Percentiles rank a stretch among this genome's conserved stretches.
phyloP scores from a whole-genome alignment of 176 grass and related monocot genomes.

The Dendrocalamus sinicus region DNA sequence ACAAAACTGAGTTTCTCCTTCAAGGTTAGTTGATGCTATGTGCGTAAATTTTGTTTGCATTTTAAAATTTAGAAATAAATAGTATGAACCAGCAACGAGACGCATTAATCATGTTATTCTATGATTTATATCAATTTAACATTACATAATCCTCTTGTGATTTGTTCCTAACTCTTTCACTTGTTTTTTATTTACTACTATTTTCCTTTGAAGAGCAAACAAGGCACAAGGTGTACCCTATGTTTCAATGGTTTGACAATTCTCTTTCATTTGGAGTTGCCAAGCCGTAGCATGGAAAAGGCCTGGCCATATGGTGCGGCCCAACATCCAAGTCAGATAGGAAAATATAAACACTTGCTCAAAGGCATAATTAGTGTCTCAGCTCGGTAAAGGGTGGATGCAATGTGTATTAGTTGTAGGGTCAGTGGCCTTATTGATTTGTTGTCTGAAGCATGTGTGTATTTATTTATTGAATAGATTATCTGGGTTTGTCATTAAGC shows the following conservation, averaged over 20 bases:
- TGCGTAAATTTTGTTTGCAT: background rate
- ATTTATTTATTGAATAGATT: slow-evolving; percentile 20
- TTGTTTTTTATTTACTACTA: background rate
- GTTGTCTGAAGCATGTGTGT: background rate
- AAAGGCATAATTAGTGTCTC: background rate
- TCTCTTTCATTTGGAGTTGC: slow-evolving; percentile 72
- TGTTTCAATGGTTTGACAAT: slow-evolving; percentile 72
- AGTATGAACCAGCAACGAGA: background rate
- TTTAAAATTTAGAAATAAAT: slow-evolving; percentile 1
- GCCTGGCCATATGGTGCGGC: slow-evolving; percentile 65
- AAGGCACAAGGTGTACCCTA: slow-evolving; percentile 64
- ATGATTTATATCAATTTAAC: background rate
- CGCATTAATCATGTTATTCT: background rate
- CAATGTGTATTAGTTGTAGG: background rate
- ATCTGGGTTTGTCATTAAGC: background rate
- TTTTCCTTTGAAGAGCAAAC: slow-evolving; percentile 57
- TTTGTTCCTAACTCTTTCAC: slow-evolving; percentile 28
- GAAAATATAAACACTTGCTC: slow-evolving; percentile 34
- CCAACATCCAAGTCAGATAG: slow-evolving; percentile 81
- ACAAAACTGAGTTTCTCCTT: slow-evolving; percentile 88
- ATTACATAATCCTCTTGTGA: slow-evolving; percentile 10
- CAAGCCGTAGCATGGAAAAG: slow-evolving; percentile 67
- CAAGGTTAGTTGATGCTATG: slow-evolving; percentile 56
- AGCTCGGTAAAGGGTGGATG: background rate
- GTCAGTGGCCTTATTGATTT: background rate